Evolutionary conservation across 139 green algal species (phyloP).

Genomic region (Diplosphaera chodatii): DNA sequence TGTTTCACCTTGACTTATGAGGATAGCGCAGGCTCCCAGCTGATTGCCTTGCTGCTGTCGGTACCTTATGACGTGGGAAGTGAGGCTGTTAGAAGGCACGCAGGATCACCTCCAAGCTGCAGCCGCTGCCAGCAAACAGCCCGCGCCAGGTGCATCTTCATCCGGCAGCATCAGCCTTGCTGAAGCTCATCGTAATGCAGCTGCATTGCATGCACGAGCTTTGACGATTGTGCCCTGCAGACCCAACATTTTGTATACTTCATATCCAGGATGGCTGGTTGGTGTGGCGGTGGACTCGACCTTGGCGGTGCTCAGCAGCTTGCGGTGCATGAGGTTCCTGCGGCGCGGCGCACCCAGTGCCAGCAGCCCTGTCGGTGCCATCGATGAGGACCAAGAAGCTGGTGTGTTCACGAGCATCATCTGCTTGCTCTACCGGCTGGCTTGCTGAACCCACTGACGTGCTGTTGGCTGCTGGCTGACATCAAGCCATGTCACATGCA

Average conservation of each 20-base stretch:
- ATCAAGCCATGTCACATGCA: too few species aligned
- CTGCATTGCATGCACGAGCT: too few species aligned
- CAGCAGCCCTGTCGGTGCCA: not conserved
- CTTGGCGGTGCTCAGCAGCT: not conserved
- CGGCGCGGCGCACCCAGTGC: not conserved
- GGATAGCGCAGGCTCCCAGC: too few species aligned
- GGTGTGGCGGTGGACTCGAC: not conserved
- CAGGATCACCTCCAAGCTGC: not conserved
- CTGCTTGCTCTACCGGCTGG: too few species aligned
- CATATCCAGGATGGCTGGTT: not conserved
- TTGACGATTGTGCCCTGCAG: too few species aligned
- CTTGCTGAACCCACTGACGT: too few species aligned
- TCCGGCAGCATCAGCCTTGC: too few species aligned
- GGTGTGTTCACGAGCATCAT: not conserved
- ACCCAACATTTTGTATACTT: too few species aligned
- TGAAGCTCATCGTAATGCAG: too few species aligned
- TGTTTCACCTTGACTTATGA: too few species aligned
- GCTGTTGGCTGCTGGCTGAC: too few species aligned
- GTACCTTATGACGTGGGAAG: not conserved
- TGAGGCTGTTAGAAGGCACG: not conserved
- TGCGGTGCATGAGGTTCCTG: not conserved
- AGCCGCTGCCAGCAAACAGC: not conserved
- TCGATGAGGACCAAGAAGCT: not conserved
- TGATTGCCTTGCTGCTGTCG: too few species aligned
- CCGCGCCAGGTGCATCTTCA: not conserved